Evolutionary conservation across 2,329 filamentous ascomycete genomes (phyloP).

Genomic region (Periconia macrospinosa): DNA sequence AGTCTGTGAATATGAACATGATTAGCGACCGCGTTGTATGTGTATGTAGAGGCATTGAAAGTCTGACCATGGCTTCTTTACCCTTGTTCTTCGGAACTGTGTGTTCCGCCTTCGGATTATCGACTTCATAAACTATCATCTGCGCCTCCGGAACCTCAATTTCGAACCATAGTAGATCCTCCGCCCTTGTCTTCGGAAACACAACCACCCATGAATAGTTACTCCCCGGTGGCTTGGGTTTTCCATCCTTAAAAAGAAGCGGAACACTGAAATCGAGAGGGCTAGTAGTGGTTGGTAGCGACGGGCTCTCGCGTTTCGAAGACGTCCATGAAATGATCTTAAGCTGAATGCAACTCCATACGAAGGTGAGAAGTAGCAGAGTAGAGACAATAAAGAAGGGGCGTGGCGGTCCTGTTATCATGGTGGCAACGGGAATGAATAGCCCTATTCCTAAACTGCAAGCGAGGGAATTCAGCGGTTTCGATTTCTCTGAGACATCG

Average conservation of each 20-base stretch:
- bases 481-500: too few relatives aligned
- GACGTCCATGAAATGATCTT: slow-evolving; percentile 11
- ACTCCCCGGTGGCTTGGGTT: slow-evolving; percentile 33
- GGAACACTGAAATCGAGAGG: slow-evolving; percentile 41
- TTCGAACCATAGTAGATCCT: slow-evolving; percentile 41
- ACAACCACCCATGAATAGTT: slow-evolving; percentile 42
- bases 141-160: slow-evolving; percentile 37
- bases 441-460: too few relatives aligned
- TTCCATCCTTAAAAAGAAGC: slow-evolving; percentile 33
- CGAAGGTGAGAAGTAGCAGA: slow-evolving; percentile 26
- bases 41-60: background rate
- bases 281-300: slow-evolving; percentile 20
- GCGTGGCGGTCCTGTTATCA: slow-evolving; percentile 41
- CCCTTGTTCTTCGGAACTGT: slow-evolving; percentile 63
- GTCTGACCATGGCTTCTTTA: slow-evolving; percentile 58
- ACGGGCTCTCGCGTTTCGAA: slow-evolving; percentile 15
- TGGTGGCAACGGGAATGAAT: slow-evolving; percentile 14
- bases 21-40: background rate
- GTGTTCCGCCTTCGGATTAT: slow-evolving; percentile 52
- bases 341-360: slow-evolving; percentile 35
- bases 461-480: too few relatives aligned
- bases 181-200: slow-evolving; percentile 42
- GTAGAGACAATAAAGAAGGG: slow-evolving; percentile 31
- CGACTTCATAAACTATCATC: slow-evolving; percentile 55
- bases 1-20: slow-evolving; percentile 23